phyloP scores from a whole-genome alignment of 2,329 filamentous ascomycete genomes.

The Grosmannia clavigera region DNA sequence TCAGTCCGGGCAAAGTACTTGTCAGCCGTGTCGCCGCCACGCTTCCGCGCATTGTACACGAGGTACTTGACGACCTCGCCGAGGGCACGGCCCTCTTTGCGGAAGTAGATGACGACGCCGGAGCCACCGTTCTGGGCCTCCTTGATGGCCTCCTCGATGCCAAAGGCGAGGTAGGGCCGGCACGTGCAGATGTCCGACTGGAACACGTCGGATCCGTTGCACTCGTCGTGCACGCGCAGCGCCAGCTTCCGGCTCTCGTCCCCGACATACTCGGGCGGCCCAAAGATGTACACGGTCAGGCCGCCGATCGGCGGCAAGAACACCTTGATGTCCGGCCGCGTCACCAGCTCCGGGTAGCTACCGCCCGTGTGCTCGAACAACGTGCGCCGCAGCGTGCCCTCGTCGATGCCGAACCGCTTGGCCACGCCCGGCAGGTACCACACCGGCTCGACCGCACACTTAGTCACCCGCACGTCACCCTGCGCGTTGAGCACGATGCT shows the following conservation, averaged over 20 bases:
- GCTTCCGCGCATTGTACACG: conserved; percentile 70
- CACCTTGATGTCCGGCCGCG: conserved; percentile 6
- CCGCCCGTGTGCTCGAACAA: conserved; percentile 6
- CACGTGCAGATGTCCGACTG: conserved; percentile 97
- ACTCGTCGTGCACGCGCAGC: conserved; percentile 25
- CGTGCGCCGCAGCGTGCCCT: conserved; percentile 3
- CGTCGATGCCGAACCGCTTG: conserved; percentile 6
- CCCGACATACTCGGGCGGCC: conserved; percentile 1
- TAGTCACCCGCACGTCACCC: conserved; percentile 5
- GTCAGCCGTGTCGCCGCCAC: conserved; percentile 65
- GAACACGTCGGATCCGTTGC: conserved; percentile 95
- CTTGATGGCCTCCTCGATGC: conserved; percentile 93
- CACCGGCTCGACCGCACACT: conserved; percentile 4
- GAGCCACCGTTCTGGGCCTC: conserved; percentile 90
- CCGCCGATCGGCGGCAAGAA: conserved; percentile 5
- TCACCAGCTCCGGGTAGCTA: conserved; percentile 5
- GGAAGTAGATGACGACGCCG: conserved; percentile 95
- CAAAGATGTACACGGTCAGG: conserved; percentile 5
- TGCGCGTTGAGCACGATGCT: neutral
- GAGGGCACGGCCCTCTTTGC: conserved; percentile 88
- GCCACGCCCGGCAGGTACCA: conserved; percentile 5
- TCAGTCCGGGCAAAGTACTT: conserved; percentile 96
- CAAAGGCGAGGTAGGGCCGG: conserved; percentile 88
- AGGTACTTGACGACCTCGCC: conserved; percentile 59
- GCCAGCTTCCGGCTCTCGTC: conserved; percentile 2